A percentile compares a stretch with the other conserved stretches of the same genome.
Evolutionary conservation across 2,329 filamentous ascomycete genomes (phyloP).

Genomic region (Achaetomium macrosporum): DNA sequence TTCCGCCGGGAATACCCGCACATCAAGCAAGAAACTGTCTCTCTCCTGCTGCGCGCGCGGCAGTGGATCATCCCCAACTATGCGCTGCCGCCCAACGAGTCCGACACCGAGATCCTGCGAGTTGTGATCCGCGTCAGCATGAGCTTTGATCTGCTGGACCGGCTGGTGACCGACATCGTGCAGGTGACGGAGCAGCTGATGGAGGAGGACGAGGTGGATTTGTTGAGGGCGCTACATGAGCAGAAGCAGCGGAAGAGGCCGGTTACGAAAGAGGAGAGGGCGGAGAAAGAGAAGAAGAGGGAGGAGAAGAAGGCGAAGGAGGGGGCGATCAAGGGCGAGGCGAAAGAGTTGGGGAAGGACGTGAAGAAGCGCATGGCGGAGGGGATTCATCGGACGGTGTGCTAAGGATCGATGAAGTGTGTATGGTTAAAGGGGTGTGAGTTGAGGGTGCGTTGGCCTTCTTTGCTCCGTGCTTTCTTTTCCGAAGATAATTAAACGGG

Average conservation of each 20-base stretch:
- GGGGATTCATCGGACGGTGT: slow-evolving; percentile 26
- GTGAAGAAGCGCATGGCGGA: slow-evolving; percentile 23
- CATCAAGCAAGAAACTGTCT: slow-evolving; percentile 58
- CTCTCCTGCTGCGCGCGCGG: slow-evolving; percentile 56
- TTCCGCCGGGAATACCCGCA: slow-evolving; percentile 57
- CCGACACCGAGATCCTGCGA: slow-evolving; percentile 59
- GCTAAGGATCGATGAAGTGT: slow-evolving; percentile 10
- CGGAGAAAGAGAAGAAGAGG: slow-evolving; percentile 5
- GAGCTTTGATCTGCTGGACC: slow-evolving; percentile 61
- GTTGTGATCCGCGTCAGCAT: slow-evolving; percentile 62
- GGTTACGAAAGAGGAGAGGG: slow-evolving; percentile 3
- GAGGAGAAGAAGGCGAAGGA: slow-evolving; percentile 4
- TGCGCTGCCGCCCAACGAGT: slow-evolving; percentile 55
- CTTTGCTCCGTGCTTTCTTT: no score
- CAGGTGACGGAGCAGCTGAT: slow-evolving; percentile 57
- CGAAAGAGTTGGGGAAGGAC: slow-evolving; percentile 6
- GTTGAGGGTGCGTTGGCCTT: no score
- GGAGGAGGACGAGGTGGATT: slow-evolving; percentile 44
- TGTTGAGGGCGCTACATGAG: slow-evolving; percentile 40
- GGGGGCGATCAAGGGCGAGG: neutral
- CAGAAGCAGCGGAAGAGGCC: slow-evolving; percentile 2
- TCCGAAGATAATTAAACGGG: no score
- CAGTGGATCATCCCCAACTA: slow-evolving; percentile 71
- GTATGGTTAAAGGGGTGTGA: neutral
- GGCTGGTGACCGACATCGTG: slow-evolving; percentile 55